These are phyloP conservation scores for Auricularia sp. DNA, from an alignment of 768 basidiomycete species.

Conservation along the genomic window DNA sequence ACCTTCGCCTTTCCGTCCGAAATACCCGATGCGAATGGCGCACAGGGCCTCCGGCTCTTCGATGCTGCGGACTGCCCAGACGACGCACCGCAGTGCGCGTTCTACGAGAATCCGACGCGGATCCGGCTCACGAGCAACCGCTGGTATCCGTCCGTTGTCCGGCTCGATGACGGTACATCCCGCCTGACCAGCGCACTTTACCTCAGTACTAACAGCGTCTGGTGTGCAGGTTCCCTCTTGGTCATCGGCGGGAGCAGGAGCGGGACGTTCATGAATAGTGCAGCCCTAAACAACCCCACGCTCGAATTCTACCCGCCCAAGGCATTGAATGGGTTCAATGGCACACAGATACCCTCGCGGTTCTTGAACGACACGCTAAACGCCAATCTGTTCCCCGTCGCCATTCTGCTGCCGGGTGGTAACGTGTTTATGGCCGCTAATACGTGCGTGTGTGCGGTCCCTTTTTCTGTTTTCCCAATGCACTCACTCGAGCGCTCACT, in stretches of 20 bases:
- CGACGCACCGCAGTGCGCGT: constrained; percentile 40
- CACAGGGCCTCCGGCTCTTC: constrained; percentile 65
- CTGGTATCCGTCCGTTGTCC: constrained; percentile 70
- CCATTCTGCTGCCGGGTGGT: constrained; percentile 61
- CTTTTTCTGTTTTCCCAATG: neutral
- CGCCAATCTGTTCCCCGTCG: constrained; percentile 77
- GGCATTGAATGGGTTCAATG: constrained; percentile 53
- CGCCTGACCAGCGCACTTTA: neutral
- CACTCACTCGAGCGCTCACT: neutral
- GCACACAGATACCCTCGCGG: constrained; percentile 50
- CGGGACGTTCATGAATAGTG: constrained; percentile 82
- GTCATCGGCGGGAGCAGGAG: constrained; percentile 73
- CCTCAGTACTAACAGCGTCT: neutral
- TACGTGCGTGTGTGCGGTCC: constrained; percentile 15
- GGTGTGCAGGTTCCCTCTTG: constrained; percentile 45
- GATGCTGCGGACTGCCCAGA: constrained; percentile 46
- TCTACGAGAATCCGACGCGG: constrained; percentile 54
- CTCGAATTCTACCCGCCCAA: constrained; percentile 80
- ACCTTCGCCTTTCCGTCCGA: constrained; percentile 65
- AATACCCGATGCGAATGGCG: constrained; percentile 65
- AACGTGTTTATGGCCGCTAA: constrained; percentile 70
- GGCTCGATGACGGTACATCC: constrained; percentile 48
- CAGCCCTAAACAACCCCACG: constrained; percentile 71
- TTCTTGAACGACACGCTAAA: constrained; percentile 66
- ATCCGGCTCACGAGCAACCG: constrained; percentile 68